Evolutionary conservation across 1,284 basidiomycete species (phyloP).

Genomic region (Golubevia pallescens): DNA sequence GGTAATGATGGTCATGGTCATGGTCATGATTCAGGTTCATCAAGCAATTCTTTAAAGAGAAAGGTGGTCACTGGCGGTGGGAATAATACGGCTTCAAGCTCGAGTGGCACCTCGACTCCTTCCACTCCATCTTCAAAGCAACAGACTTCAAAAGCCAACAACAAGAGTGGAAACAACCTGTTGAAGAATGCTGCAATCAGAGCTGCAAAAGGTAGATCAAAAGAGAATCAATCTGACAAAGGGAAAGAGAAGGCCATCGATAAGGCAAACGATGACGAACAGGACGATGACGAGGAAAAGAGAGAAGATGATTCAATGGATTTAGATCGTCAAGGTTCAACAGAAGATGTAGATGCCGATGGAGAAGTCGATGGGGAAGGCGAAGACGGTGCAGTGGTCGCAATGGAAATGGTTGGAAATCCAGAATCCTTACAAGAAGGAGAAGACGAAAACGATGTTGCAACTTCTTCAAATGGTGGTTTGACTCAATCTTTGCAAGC

Average conservation of each 20-base stretch:
- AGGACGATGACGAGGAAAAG: constrained; percentile 65
- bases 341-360: constrained; percentile 70
- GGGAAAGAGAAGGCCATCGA: constrained; percentile 10
- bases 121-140: constrained; percentile 26
- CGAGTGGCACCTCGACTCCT: constrained; percentile 27
- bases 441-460: constrained; percentile 41
- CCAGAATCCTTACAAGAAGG: constrained; percentile 32
- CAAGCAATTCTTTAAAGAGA: not conserved
- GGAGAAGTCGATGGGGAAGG: constrained; percentile 67
- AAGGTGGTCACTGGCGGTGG: constrained; percentile 26
- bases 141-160: constrained; percentile 21
- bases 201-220: constrained; percentile 5
- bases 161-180: constrained; percentile 3
- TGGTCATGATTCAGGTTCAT: too few relatives aligned
- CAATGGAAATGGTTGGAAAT: constrained; percentile 67
- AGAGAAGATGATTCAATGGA: constrained; percentile 18
- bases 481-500: constrained; percentile 67
- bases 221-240: constrained; percentile 3
- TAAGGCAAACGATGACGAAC: constrained; percentile 66
- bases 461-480: constrained; percentile 62
- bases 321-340: not conserved
- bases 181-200: not conserved
- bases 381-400: constrained; percentile 63
- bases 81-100: constrained; percentile 7
- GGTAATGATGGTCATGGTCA: too few relatives aligned